Conservation (phyloP, 75 land plant species). For the Pinus taeda region DNA sequence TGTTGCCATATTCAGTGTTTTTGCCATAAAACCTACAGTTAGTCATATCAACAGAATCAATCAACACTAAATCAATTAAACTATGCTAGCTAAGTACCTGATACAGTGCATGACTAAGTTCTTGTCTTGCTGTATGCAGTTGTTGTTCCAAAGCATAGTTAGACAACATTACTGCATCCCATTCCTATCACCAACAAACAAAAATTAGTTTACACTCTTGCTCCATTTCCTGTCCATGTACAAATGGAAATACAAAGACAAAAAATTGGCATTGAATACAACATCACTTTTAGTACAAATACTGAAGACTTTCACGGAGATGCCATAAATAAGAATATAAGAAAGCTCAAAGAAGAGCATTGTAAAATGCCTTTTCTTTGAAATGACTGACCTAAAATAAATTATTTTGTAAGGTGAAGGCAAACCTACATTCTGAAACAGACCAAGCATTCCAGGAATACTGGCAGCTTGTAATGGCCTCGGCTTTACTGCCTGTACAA, state of each 20-base stretch:
- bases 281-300: not conserved
- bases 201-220: not conserved
- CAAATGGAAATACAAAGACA: not conserved
- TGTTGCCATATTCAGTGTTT: not conserved
- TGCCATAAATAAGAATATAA: not conserved
- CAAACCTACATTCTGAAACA: constrained; percentile 89
- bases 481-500: constrained; percentile 86
- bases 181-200: constrained; percentile 54
- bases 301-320: not conserved
- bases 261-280: no score
- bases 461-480: constrained; percentile 94
- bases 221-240: not conserved
- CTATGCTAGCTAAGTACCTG: constrained; percentile 54
- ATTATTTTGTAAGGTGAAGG: not conserved
- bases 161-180: constrained; percentile 97
- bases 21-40: not conserved
- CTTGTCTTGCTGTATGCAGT: constrained; percentile 93
- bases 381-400: not conserved
- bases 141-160: constrained; percentile 94
- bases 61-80: not conserved
- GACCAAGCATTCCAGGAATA: constrained; percentile 96
- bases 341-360: not conserved
- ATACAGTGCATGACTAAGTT: constrained; percentile 96
- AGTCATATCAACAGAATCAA: not conserved
- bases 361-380: not conserved